phyloP scores from a whole-genome alignment of 2,329 filamentous ascomycete species.

The Fonsecaea erecta region DNA sequence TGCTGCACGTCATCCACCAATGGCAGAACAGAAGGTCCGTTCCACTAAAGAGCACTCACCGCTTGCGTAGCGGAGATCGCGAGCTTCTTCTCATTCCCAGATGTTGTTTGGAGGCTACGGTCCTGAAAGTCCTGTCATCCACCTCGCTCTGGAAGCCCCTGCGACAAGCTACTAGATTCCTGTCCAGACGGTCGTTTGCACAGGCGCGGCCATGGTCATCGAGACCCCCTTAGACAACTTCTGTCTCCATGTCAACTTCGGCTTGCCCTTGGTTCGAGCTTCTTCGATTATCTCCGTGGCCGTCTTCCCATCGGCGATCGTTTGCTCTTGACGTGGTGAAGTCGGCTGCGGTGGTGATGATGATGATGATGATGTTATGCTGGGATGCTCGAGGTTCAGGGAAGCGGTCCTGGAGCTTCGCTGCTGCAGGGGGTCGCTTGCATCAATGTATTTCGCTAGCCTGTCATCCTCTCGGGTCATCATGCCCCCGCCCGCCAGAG shows the following conservation, averaged over 20 bases:
- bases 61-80: too few relatives aligned
- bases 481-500: neutral
- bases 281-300: conserved; percentile 29
- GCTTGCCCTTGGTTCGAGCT: conserved; percentile 17
- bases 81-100: too few relatives aligned
- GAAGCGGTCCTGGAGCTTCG: neutral
- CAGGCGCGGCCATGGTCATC: conserved; percentile 11
- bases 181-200: neutral
- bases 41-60: too few relatives aligned
- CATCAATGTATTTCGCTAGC: conserved; percentile 12
- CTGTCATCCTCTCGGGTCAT: conserved; percentile 4
- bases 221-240: conserved; percentile 19
- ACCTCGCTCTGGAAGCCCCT: too few relatives aligned
- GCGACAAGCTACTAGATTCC: neutral
- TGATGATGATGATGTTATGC: neutral
- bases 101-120: too few relatives aligned
- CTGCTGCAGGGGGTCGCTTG: neutral
- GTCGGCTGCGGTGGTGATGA: neutral
- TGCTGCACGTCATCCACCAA: too few relatives aligned
- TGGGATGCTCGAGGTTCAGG: neutral
- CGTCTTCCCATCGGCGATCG: conserved; percentile 27
- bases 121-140: too few relatives aligned
- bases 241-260: conserved; percentile 29
- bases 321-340: neutral
- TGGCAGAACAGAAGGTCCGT: too few relatives aligned